Conservation (phyloP, 352 stramenopile genomes). For the Salisapilia sapeloensis region DNA sequence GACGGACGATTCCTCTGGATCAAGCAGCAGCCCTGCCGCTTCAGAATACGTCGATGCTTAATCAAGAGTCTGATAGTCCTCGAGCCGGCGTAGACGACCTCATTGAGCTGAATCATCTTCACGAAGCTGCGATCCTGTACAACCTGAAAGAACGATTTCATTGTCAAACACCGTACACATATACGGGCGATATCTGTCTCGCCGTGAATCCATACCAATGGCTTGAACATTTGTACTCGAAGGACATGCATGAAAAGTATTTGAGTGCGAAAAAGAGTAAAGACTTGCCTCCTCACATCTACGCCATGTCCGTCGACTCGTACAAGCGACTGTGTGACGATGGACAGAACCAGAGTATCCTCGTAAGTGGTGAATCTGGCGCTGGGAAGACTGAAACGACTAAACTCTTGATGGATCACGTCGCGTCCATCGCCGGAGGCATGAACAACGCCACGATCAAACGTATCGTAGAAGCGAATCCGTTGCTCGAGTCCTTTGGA, state of each 20-base stretch:
- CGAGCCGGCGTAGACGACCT: constrained; percentile 40
- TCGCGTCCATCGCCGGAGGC: constrained; percentile 47
- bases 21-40: constrained; percentile 18
- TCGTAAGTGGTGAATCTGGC: constrained; percentile 78
- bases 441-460: constrained; percentile 59
- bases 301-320: constrained; percentile 43
- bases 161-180: constrained; percentile 84
- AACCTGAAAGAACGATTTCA: constrained; percentile 76
- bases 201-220: constrained; percentile 93
- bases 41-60: constrained; percentile 27
- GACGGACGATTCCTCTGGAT: constrained; percentile 17
- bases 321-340: constrained; percentile 43
- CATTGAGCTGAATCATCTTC: constrained; percentile 72
- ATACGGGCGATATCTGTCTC: constrained; percentile 93
- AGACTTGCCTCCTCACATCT: constrained; percentile 51
- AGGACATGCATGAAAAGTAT: constrained; percentile 53
- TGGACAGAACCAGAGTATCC: constrained; percentile 62
- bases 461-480: constrained; percentile 93
- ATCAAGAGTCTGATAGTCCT: too few species aligned
- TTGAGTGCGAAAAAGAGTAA: constrained; percentile 16
- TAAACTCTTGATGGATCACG: constrained; percentile 83
- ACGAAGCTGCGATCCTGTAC: constrained; percentile 82
- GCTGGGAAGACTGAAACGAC: constrained; percentile 89
- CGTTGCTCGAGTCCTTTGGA: constrained; percentile 96
- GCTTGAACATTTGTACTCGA: constrained; percentile 63